Evolutionary conservation across 2,329 filamentous ascomycete genomes (phyloP), one percentile per base, ranked within the genome.

Genomic region (Diaporthe batatas): DNA sequence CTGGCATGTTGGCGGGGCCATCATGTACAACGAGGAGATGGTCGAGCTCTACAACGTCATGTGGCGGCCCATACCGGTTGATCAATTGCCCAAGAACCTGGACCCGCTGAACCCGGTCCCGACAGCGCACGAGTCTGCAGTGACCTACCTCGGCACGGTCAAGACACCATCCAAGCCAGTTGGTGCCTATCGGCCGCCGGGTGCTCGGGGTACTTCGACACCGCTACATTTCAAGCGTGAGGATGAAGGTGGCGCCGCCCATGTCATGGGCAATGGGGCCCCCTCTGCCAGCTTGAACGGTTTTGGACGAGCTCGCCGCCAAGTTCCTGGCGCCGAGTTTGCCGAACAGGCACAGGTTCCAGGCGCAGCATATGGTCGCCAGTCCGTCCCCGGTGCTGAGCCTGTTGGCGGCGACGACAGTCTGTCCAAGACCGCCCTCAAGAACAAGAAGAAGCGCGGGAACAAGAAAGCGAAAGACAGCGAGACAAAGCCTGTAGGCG

Each of bases 401-500:
- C 86, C 89, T 47, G 88, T 75, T 82, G 92, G 83, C 85, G 91
- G 88, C 81, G 93, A 94, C 74, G 93, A 94, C 77, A 91, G 89
- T 77, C 82, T 96, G 75, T 95, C 93, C 75, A 97, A 96, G 85
- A 91, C 93, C 70, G 95, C 93, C 16, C 86, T 94, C 78, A 98
- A 98, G 89, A 98, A 98, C 85, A 98, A 98, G 90, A 98, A 98
- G 90, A 98, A 98, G 90, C 91, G 96, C 77, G 94, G 94, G 76
- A 89, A 87, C 77, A 98, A 97, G 88, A 98, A 98, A 85, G 90
- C 90, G 68, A 96, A 95, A 81, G 95, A 96, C 59, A 89, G 87
- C 7, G 93, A 94, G 23, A 90, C 89, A 65, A 91, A 91, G 34
- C 72, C 69, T 44, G 68, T 76, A 72, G 80, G 80, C 25, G 85